Evolutionary conservation across 306 rosid species (phyloP).

Genomic region (Canavalia gladiata): DNA sequence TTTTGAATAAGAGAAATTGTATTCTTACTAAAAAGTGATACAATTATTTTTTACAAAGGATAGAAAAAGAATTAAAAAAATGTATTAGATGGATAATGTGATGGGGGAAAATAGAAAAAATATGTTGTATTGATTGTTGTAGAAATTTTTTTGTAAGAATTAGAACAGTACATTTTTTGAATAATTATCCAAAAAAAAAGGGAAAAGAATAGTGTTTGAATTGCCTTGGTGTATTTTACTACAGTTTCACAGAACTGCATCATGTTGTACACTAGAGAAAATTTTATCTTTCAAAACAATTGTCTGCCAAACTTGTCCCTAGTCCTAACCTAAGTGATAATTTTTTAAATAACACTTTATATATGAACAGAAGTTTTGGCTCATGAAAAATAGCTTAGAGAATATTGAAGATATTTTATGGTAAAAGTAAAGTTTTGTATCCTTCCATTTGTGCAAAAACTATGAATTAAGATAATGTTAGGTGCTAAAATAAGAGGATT

Average conservation of each 20-base stretch:
- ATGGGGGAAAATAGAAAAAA: too few relatives aligned
- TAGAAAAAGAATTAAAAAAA: too few relatives aligned
- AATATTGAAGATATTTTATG: background rate
- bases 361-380: background rate
- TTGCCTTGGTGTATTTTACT: background rate
- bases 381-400: background rate
- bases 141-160: too few relatives aligned
- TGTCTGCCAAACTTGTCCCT: constrained; percentile 1
- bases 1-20: background rate
- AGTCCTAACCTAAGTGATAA: background rate
- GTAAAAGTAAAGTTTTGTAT: constrained; percentile 18
- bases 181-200: background rate
- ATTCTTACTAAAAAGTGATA: too few relatives aligned
- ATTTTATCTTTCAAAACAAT: background rate
- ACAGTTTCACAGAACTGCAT: constrained; percentile 14
- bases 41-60: too few relatives aligned
- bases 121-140: too few relatives aligned
- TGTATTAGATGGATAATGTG: too few relatives aligned
- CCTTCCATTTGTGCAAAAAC: background rate
- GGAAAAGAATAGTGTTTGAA: background rate
- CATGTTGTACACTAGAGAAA: constrained; percentile 7
- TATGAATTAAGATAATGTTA: constrained; percentile 4
- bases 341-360: background rate
- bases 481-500: background rate
- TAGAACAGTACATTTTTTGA: too few relatives aligned